Base-by-base conservation (phyloP, 108 stramenopile genomes). In the Cyclotella cryptica region DNA sequence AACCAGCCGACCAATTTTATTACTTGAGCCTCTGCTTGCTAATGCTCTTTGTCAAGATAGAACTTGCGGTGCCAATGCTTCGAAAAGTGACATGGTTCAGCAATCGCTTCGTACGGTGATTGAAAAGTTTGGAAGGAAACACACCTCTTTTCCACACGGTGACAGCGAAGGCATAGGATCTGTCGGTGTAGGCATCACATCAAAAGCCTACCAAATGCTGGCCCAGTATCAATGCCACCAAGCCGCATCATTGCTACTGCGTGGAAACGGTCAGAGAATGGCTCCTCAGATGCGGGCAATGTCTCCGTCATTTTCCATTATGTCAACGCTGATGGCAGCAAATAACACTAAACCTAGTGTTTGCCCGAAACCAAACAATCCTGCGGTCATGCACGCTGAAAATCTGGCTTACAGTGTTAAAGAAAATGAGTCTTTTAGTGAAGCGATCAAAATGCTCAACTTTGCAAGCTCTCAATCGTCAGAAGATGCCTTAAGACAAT, bases 61-160 rank as follows among this genome's bases (percentile, higher is more conserved):
- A 15, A 42, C 22, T 59, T 40, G 65, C 21, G 60, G 87, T 64
- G n/a, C 45, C 43, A 53, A 77, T 39, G 77, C 77, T 39, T 51
- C 72, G 29, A 69, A 26, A 35, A 72, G 57, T 55, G 18, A 22
- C 24, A 44, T 43, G 9, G 83, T 78, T 15, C 67, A 83, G 61
- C 55, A 66, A 43, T 80, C 87, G 15, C 82, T 96, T n/a, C 77
- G 90, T 15, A 62, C 75, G 17, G 69, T 93, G 3, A 61, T 96
- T 24, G 92, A 96, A 76, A 93, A 85, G 70, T 96, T 93, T 84
- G 95, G 93, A 22, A 74, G 92, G 15, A 93, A 92, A 69, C 78
- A 89, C 26, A 62, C 78, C 21, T 84, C 90, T 3, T 88, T 90
- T 70, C 87, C 93, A 22, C 90, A 96, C 62, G 70, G 86, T 9